These are phyloP conservation scores for Coemansia umbellata DNA, from an alignment of 192 early-diverging fungal genomes.

Conservation along the genomic window DNA sequence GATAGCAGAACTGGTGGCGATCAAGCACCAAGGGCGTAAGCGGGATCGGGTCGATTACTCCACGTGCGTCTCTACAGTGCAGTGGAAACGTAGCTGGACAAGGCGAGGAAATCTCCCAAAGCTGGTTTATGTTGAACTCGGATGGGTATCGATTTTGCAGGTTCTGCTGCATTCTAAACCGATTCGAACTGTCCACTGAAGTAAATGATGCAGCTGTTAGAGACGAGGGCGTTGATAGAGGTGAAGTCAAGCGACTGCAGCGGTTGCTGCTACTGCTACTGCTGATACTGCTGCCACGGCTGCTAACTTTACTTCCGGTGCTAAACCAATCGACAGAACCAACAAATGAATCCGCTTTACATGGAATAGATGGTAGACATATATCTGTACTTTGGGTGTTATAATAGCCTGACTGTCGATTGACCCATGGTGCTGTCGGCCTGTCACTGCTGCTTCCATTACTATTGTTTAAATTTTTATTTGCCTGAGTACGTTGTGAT, in stretches of 20 bases:
- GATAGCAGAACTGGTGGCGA: slow-evolving; percentile 49
- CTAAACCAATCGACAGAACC: background rate
- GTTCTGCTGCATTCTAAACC: too few relatives aligned
- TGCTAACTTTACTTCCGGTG: too few relatives aligned
- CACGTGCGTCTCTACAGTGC: slow-evolving; percentile 48
- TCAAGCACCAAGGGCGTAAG: slow-evolving; percentile 43
- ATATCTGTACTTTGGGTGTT: background rate
- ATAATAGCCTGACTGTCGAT: background rate
- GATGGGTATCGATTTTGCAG: slow-evolving; percentile 2
- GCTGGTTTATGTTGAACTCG: slow-evolving; percentile 11
- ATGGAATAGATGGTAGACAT: background rate
- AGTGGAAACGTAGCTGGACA: slow-evolving; percentile 29
- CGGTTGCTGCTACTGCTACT: background rate
- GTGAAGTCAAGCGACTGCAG: too few relatives aligned
- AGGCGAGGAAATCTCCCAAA: slow-evolving; percentile 49
- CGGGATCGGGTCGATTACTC: slow-evolving; percentile 36
- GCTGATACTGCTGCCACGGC: background rate
- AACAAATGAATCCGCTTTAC: background rate
- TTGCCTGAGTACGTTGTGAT: too few relatives aligned
- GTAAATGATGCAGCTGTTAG: too few relatives aligned
- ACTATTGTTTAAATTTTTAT: too few relatives aligned
- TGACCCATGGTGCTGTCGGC: too few relatives aligned
- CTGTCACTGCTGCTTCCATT: background rate
- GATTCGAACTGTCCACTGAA: too few relatives aligned
- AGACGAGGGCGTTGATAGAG: too few relatives aligned